Evolutionary conservation across 345 rosid species (phyloP), one percentile per base, ranked within the genome.

Genomic region (Firmiana major): DNA sequence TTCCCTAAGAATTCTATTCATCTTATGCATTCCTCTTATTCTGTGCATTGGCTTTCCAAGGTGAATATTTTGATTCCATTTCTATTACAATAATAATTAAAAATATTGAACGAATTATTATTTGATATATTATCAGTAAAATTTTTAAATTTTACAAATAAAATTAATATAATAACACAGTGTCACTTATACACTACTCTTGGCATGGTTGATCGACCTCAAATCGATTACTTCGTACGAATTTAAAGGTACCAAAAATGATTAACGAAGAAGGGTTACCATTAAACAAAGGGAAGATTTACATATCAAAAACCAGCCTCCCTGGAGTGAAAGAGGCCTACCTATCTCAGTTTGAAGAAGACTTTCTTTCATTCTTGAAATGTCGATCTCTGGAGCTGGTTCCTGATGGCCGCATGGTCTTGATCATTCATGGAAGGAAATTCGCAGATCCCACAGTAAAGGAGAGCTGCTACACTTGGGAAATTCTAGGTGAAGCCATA

Each of bases 1-100:
- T 79, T 84, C 66, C 85, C 87, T 0, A 12, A 54, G 22, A 53
- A 76, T 6, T 70, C 73, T 31, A 60, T 86, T 12, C 87, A 84
- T 40, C 73, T 84, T 6, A 74, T 69, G 0, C 67, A 43, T 71
- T 79, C 84, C 22, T 81, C 79, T 0, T 79, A 16, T 51, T 74
- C 82, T 11, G 55, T 55, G 1, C 82, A 78, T 5, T 78, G 87
- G 85, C 85, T 87, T 46, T 85, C 89, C 0, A 65, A 79, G 75
- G 82, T 79, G 49, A 59, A 24, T 54, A 6, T 49, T 49, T 49
- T 54, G 13, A 53, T 53, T 53, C 8, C 6, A 17, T 17, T 53
- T 16, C n/a, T 51, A 48, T 48, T 12, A 48, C 5, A 48, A 48
- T 48, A 48, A 48, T 12, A 48, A 9, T 8, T 8, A 43, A 8